Percentiles rank a stretch among this genome's conserved stretches.
phyloP scores from a whole-genome alignment of 2,329 filamentous ascomycete genomes.

The Metarhizium album region DNA sequence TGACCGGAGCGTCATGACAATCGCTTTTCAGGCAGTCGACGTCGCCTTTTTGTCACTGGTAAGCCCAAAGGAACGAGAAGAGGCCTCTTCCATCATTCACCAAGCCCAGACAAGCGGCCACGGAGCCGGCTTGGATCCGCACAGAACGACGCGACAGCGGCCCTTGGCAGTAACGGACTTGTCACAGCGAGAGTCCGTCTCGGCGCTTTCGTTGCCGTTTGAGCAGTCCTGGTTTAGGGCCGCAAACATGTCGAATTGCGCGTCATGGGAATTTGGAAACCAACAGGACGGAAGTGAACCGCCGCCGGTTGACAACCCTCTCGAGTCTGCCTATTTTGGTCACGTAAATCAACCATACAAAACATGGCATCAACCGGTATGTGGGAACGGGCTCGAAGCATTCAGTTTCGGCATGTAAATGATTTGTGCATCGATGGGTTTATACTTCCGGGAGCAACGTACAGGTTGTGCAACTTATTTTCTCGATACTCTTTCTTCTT shows the following conservation, averaged over 20 bases:
- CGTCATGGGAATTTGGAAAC: not conserved
- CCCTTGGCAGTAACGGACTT: not conserved
- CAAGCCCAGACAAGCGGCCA: not conserved
- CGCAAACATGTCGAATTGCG: not conserved
- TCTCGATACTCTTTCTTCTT: too few species aligned
- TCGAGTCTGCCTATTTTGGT: constrained; percentile 66
- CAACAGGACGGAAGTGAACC: not conserved
- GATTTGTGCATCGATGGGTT: not conserved
- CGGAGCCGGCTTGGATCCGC: not conserved
- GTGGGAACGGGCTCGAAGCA: not conserved
- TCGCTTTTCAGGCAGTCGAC: constrained; percentile 68
- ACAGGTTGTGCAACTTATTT: too few species aligned
- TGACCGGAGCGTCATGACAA: constrained; percentile 66
- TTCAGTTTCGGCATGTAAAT: not conserved
- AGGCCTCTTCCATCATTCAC: constrained; percentile 67
- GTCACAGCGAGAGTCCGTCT: not conserved
- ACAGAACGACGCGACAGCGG: not conserved
- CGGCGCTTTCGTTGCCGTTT: not conserved
- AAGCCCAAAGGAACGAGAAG: constrained; percentile 61
- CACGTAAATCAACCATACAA: constrained; percentile 74
- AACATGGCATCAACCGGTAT: constrained; percentile 60
- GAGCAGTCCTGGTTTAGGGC: not conserved
- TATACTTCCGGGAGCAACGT: too few species aligned
- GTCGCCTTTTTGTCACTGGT: constrained; percentile 67
- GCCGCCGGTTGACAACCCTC: constrained; percentile 46